Base-by-base conservation (phyloP, 2,329 filamentous ascomycete genomes). In the Ophiostoma sp. region DNA sequence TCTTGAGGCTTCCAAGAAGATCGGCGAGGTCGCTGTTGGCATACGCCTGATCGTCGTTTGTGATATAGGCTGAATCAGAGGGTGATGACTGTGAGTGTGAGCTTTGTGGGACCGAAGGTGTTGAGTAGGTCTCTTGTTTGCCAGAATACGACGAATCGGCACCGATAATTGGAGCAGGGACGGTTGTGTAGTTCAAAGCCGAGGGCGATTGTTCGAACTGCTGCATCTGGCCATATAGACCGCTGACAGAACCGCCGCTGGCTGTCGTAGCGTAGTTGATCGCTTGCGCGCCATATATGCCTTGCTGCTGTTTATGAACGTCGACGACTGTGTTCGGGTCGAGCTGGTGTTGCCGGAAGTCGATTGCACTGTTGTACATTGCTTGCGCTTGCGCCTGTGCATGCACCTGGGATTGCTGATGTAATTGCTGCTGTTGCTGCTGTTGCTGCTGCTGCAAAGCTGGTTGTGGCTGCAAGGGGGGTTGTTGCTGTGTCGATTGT, bases 1-100 rank as follows among this genome's bases (percentile, higher is more conserved):
- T 92, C 75, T 91, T 93, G 14, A 98, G 82, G 58, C 92, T 90
- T 7, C 94, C 94, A 52, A 98, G 82, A 11, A 95, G 86, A 74
- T 96, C 91, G 12, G 89, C 87, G 2, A 97, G 83, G 74, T 91
- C 89, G 52, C 89, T 85, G 67, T 90, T 85, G 42, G 85, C 87
- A 70, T 90, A 90, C 64, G 90, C 87, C 41, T 84, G 82, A 5
- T 72, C 71, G 9, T 71, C 69, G 16, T 69, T 71, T 9, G 71
- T 73, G 7, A 86, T 83, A 71, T 86, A 85, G 9, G 71, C 69
- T 5, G 83, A 84, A 12, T 83, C 79, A 2, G 81, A 80, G 5
- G 82, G 78, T 2, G 80, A 78, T 62, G 63, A 64, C n/a, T 78
- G 77, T 0, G 80, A 76, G 63, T 78, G 78, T 1, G 77, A 75